Base-by-base conservation (phyloP, 2,329 filamentous ascomycete species). In the Xylariaceae sp. region DNA sequence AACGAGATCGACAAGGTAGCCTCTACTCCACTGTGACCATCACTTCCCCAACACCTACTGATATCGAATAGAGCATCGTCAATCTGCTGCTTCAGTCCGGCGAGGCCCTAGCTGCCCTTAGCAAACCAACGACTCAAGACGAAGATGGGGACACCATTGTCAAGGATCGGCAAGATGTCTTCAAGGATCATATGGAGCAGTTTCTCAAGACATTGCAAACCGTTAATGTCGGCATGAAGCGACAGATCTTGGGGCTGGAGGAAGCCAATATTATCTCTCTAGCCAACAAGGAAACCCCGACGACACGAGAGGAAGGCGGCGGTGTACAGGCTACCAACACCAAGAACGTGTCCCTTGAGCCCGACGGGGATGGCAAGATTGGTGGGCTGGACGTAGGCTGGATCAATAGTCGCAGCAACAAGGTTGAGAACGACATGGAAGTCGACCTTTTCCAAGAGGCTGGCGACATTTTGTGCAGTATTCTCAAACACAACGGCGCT, bases 371-470 rank as follows among this genome's bases (percentile, higher is more conserved):
- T 42, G 78, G 72, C 17, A 72, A 71, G 53, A 75, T 80, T 26
- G 78, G 76, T 9, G 69, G 67, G 19, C 71, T 96, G 39, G 90
- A 96, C 59, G 83, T 94, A 12, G 90, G 90, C 24, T 91, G 87
- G 79, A 66, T 97, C 54, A 97, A 96, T 60, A 90, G 87, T 55
- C 78, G 88, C 43, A 88, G 87, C 47, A 85, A 87, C 49, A 84
- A 84, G 48, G 86, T 94, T 17, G 87, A 87, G 42, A 79, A 83
- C 55, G 85, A 88, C 49, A 93, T 91, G 74, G 89, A 94, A 59
- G 78, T 79, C 2, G 88, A 96, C 65, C 67, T 95, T 34, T 85
- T 91, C 80, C 73, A 52, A 8, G 47, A 62, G 39, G 48, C 55
- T 9, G 54, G 60, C 16, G 31, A 41, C 8, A 47, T 50, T 34